Evolutionary conservation across 441 rosid genomes (phyloP).

Genomic region (Arabidopsis hybrid): DNA sequence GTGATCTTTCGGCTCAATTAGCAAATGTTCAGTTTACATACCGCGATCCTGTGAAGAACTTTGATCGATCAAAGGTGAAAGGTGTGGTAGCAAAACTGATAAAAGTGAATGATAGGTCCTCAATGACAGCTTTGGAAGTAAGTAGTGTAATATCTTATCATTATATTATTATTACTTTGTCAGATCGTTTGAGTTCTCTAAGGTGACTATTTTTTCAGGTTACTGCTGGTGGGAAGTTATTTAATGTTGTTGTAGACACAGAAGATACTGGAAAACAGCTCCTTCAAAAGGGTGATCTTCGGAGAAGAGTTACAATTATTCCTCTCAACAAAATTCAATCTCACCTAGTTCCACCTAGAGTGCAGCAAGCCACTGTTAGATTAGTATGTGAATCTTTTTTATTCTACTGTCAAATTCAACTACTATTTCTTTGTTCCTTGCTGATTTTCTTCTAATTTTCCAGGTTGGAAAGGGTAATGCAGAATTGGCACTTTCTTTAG

Average conservation of each 20-base stretch:
- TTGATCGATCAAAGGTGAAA: conserved; percentile 92
- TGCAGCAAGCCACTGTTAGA: conserved; percentile 75
- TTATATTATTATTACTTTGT: conserved; percentile 7
- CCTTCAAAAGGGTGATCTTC: conserved; percentile 90
- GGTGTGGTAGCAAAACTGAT: conserved; percentile 94
- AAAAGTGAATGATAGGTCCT: conserved; percentile 75
- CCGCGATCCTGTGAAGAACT: conserved; percentile 83
- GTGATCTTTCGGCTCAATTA: conserved; percentile 68
- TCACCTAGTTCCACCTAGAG: conserved; percentile 60
- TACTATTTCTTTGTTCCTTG: not conserved
- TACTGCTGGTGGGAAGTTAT: conserved; percentile 94
- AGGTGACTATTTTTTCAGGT: conserved; percentile 58
- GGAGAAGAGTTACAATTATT: conserved; percentile 90
- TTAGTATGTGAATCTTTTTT: conserved; percentile 62
- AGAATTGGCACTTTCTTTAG: conserved; percentile 88
- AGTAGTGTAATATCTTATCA: conserved; percentile 29
- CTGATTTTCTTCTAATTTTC: conserved; percentile 25
- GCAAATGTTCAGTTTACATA: conserved; percentile 87
- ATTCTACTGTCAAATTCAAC: conserved; percentile 1
- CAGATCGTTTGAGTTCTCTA: conserved; percentile 13
- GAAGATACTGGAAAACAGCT: conserved; percentile 94
- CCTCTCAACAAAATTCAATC: conserved; percentile 92
- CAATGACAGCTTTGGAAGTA: conserved; percentile 97
- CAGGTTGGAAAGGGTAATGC: conserved; percentile 97
- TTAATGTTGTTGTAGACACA: conserved; percentile 89